phyloP scores from a whole-genome alignment of 2,329 filamentous ascomycete genomes.

The Diaporthe batatas region DNA sequence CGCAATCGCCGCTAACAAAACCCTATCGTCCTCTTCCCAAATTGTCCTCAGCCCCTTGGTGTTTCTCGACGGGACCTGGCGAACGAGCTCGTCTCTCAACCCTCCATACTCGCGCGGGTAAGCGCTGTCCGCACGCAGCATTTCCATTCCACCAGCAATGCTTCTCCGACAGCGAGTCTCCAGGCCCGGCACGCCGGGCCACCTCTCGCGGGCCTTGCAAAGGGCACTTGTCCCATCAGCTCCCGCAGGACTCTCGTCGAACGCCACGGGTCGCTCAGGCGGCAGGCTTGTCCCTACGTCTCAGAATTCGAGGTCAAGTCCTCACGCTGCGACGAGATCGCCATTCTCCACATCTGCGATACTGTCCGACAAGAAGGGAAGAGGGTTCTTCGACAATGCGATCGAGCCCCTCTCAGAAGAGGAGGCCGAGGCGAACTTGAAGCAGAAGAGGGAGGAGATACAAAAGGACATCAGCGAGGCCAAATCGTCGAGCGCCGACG shows the following conservation, averaged over 20 bases:
- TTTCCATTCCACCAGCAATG: constrained; percentile 36
- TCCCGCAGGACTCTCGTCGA: constrained; percentile 24
- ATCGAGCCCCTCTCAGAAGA: constrained; percentile 66
- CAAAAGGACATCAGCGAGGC: constrained; percentile 63
- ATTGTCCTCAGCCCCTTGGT: neutral
- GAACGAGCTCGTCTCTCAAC: constrained; percentile 4
- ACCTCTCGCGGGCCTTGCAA: constrained; percentile 33
- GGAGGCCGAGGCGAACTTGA: constrained; percentile 64
- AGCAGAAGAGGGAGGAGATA: constrained; percentile 60
- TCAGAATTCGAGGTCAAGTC: constrained; percentile 28
- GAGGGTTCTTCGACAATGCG: constrained; percentile 64
- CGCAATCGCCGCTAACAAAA: constrained; percentile 1
- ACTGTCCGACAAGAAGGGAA: constrained; percentile 57
- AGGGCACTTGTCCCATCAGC: constrained; percentile 36
- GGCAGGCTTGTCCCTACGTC: constrained; percentile 16
- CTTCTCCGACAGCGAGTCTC: constrained; percentile 43
- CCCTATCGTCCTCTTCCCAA: neutral
- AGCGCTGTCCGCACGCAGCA: constrained; percentile 19
- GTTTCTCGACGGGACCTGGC: neutral
- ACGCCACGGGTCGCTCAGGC: constrained; percentile 33
- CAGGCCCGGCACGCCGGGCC: constrained; percentile 37
- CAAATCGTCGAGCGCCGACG: constrained; percentile 57
- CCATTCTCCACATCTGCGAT: constrained; percentile 55
- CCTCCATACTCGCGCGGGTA: neutral
- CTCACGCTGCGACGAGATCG: constrained; percentile 42